phyloP scores from a whole-genome alignment of 345 rosid species.

The Syzygium jambos region DNA sequence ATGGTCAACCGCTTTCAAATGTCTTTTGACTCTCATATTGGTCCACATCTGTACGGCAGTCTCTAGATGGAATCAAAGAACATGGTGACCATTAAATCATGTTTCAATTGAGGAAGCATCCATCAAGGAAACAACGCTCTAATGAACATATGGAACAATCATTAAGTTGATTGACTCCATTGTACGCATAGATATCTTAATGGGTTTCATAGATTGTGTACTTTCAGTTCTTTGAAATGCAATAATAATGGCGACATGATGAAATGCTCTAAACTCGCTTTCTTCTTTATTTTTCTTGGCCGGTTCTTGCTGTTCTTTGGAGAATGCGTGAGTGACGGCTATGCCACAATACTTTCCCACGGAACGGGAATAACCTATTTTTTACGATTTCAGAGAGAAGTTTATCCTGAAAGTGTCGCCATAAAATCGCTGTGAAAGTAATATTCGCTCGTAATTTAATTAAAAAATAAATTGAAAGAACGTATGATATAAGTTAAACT shows the following conservation, averaged over 20 bases:
- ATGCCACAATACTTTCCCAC: too few relatives aligned
- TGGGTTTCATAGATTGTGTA: not conserved
- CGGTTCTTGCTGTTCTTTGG: too few relatives aligned
- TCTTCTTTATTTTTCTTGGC: too few relatives aligned
- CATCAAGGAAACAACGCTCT: not conserved
- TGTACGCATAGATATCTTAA: not conserved
- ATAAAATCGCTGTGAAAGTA: not conserved
- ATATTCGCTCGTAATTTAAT: not conserved
- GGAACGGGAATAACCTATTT: not conserved
- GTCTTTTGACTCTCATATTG: not conserved
- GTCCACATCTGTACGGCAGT: not conserved
- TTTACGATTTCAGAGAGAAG: not conserved
- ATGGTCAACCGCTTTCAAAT: not conserved
- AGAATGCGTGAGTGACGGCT: too few relatives aligned
- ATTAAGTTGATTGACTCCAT: not conserved
- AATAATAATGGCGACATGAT: not conserved
- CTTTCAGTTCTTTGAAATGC: not conserved
- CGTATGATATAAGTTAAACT: too few relatives aligned
- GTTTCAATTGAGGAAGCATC: not conserved
- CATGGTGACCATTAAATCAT: too few relatives aligned
- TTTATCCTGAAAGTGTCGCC: not conserved
- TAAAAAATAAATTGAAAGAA: too few relatives aligned
- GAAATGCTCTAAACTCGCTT: not conserved
- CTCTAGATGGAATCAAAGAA: not conserved
- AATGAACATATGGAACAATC: not conserved